Evolutionary conservation across 2,329 filamentous ascomycete genomes (phyloP), one percentile per base, ranked within the genome.

Genomic region (Raffaelea deltoideospora): DNA sequence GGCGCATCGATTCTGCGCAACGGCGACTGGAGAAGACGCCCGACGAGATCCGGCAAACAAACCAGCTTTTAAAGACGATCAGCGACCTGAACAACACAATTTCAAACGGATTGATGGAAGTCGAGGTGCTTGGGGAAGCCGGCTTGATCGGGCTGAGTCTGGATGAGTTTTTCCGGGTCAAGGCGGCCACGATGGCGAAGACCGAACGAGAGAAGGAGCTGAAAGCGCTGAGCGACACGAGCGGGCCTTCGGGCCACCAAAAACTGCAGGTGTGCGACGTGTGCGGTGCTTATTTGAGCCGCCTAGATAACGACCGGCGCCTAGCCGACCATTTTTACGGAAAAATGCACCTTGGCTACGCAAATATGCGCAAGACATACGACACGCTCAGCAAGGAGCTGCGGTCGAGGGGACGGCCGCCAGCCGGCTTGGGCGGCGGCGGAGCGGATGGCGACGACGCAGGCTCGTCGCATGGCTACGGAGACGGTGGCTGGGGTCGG

Each of bases 221-320:
- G 41, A 93, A 94, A 57, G 77, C 80, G 3, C 69, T 98, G 19
- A 82, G 81, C 38, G 90, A 98, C 59, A 96, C 88, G 0, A 84
- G 79, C 20, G 90, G 90, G 0, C 90, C 90, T 0, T 86, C 78
- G 0, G 90, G 90, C 15, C 90, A 98, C 58, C 90, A 98, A 64
- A 98, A 98, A 57, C 67, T 98, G 29, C 90, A 98, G 56, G 90
- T 98, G 33, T 98, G 90, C 67, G 90, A 98, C 58, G 90, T 96
- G 1, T 98, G 90, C 57, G 90, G 90, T 43, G 90, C 90, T 6
- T 98, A 96, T 55, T 69, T 98, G 27, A 86, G 78, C 43, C 66
- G 90, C 18, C 69, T 98, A 23, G 90, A 98, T 54, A 98, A 98
- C 53, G 90, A 98, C 56, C 73, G 90, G 26, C 72, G 90, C 22